Evolutionary conservation across 2,329 filamentous ascomycete genomes (phyloP).

Genomic region (Parastagonospora avenae): DNA sequence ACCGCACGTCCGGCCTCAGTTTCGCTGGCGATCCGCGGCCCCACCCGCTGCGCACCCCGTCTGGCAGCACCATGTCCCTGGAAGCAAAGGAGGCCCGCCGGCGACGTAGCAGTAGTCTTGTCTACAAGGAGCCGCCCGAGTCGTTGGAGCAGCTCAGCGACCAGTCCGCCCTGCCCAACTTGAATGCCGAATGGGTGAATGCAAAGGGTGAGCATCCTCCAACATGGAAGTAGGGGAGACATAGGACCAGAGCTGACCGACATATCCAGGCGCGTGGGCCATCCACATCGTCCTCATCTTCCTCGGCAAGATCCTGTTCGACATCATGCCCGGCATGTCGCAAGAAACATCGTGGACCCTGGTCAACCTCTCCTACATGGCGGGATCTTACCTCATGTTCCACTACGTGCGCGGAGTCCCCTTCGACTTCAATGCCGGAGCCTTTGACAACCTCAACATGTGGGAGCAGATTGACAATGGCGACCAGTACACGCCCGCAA

Average conservation of each 20-base stretch:
- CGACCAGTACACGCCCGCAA: constrained; percentile 96
- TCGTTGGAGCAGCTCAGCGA: constrained; percentile 97
- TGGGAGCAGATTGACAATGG: constrained; percentile 99
- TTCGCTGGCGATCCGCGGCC: constrained; percentile 79
- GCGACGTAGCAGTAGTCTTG: constrained; percentile 96
- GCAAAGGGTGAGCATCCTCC: constrained; percentile 79
- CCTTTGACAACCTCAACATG: constrained; percentile 99
- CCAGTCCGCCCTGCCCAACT: constrained; percentile 89
- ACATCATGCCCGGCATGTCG: constrained; percentile 93
- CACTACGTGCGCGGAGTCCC: constrained; percentile 97
- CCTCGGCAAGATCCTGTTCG: constrained; percentile 92
- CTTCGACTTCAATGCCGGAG: constrained; percentile 97
- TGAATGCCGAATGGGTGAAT: constrained; percentile 99
- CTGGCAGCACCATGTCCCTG: constrained; percentile 37
- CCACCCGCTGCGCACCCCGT: constrained; percentile 35
- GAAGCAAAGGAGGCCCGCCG: constrained; percentile 69
- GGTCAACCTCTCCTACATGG: constrained; percentile 99
- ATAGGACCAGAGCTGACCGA: constrained; percentile 9
- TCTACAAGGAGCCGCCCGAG: constrained; percentile 96
- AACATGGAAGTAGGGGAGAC: neutral
- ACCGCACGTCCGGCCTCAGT: constrained; percentile 77
- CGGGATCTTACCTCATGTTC: constrained; percentile 99
- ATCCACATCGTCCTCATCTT: constrained; percentile 95
- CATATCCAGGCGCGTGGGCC: constrained; percentile 82
- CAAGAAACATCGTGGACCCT: constrained; percentile 99